Percentiles rank a stretch among this genome's conserved stretches.
phyloP scores from a whole-genome alignment of 2,329 filamentous ascomycete genomes.

The Alternaria conjuncta region DNA sequence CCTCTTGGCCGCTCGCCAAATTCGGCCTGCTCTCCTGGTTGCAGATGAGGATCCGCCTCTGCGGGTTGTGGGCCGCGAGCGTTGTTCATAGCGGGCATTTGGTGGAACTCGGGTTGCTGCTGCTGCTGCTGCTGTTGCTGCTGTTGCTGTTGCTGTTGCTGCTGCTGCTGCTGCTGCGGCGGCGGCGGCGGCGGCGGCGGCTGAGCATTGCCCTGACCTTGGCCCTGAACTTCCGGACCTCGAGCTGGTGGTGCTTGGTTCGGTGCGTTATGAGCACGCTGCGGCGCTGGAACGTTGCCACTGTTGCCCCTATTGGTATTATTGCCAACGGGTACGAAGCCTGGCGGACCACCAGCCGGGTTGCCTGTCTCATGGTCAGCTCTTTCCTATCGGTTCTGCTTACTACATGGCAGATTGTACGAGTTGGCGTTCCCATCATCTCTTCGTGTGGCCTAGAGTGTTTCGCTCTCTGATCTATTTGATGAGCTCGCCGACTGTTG shows the following conservation, averaged over 20 bases:
- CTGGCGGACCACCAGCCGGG: not conserved
- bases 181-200: not conserved
- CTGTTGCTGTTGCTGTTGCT: not conserved
- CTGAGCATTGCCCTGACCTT: not conserved
- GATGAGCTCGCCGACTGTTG: not conserved
- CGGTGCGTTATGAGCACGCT: not conserved
- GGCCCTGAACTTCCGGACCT: not conserved
- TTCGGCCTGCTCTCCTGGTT: not conserved
- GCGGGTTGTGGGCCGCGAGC: no score
- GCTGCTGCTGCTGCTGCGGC: not conserved
- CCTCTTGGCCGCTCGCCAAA: not conserved
- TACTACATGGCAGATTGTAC: not conserved
- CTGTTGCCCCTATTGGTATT: not conserved
- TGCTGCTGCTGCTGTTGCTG: not conserved
- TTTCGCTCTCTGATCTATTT: not conserved
- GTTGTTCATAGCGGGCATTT: not conserved
- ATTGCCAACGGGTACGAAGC: not conserved
- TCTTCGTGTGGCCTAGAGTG: not conserved
- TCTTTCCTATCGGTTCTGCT: not conserved
- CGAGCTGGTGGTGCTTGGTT: not conserved
- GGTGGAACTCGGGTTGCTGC: not conserved
- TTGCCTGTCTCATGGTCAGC: not conserved
- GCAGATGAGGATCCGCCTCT: not conserved
- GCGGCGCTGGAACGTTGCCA: fast-evolving
- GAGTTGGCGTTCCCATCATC: not conserved